Base-by-base conservation (phyloP, 345 rosid genomes). In the Salix exigua region DNA sequence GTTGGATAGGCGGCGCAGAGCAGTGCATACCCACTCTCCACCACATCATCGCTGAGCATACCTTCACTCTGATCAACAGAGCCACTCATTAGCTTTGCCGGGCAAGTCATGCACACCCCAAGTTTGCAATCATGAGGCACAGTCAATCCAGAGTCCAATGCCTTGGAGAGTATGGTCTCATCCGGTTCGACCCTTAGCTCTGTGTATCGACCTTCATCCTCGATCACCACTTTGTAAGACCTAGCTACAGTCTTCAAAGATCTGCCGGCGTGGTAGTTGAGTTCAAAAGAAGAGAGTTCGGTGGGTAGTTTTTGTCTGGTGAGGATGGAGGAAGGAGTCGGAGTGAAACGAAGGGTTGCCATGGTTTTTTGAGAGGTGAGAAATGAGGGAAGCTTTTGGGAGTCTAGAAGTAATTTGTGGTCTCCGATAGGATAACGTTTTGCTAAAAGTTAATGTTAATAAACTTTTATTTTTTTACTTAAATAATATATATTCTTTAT, bases 101-200 rank as follows among this genome's bases (percentile, higher is more conserved):
- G 99, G 81, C 97, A 96, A 42, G 99, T 96, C 98, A 96, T 96
- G 90, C 97, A 96, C 63, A 96, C 99, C 21, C 98, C 98, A 61
- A 96, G 98, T 62, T 91, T 89, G 85, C 99, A 93, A 76, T 93
- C 99, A 77, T 96, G 92, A 1, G 98, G 96, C 42, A 92, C 91
- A 6, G 81, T 58, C 74, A 96, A 35, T 7, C 98, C 99, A 6
- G 85, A 79, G 66, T 93, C 99, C 77, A 96, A 31, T 23, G 97
- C 98, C 87, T 91, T 93, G 23, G 94, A 83, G 18, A 93, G 85
- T 26, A 96, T 96, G 72, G 86, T 90, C 88, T 96, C 96, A 72
- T 92, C 97, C 5, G 90, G 86, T 51, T 93, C 99, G 5, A 96
- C 98, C 28, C 92, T 92, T 37, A 96, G 85, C 74, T 89, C 96